Evolutionary conservation across 2,329 filamentous ascomycete species (phyloP).

Genomic region (Ambrosiella xylebori): DNA sequence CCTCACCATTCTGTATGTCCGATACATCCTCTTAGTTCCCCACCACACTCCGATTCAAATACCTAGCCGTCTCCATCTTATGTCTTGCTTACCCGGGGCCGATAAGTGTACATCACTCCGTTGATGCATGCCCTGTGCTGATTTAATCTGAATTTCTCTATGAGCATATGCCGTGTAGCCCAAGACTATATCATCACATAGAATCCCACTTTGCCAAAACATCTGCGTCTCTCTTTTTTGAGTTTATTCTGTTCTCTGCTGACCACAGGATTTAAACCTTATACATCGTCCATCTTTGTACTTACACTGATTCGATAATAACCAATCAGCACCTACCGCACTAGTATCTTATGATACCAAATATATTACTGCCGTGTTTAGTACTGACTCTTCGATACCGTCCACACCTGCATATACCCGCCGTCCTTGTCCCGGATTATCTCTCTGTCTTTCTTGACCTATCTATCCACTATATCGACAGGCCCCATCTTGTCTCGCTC

Average conservation of each 20-base stretch:
- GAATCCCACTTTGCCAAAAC: not conserved
- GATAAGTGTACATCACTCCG: not conserved
- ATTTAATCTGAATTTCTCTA: not conserved
- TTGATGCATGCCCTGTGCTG: not conserved
- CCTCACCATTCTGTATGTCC: not conserved
- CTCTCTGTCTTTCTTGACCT: not conserved
- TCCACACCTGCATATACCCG: not conserved
- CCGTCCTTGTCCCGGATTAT: not conserved
- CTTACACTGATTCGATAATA: not conserved
- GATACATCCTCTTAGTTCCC: not conserved
- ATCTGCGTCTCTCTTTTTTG: not conserved
- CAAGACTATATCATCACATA: constrained; percentile 3
- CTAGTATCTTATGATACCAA: not conserved
- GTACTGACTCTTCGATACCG: not conserved
- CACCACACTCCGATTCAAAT: not conserved
- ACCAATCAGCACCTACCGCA: no score
- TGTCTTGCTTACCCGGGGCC: not conserved
- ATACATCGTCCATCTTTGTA: not conserved
- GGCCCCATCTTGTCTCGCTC: no score
- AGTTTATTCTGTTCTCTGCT: not conserved
- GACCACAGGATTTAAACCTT: not conserved
- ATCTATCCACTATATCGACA: not conserved
- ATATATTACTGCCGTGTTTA: not conserved
- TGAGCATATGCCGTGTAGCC: not conserved
- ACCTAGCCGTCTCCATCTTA: not conserved